Percentiles rank a stretch among this genome's conserved stretches.
Evolutionary conservation across 2,329 filamentous ascomycete genomes (phyloP).

Genomic region (Penicillium sp.): DNA sequence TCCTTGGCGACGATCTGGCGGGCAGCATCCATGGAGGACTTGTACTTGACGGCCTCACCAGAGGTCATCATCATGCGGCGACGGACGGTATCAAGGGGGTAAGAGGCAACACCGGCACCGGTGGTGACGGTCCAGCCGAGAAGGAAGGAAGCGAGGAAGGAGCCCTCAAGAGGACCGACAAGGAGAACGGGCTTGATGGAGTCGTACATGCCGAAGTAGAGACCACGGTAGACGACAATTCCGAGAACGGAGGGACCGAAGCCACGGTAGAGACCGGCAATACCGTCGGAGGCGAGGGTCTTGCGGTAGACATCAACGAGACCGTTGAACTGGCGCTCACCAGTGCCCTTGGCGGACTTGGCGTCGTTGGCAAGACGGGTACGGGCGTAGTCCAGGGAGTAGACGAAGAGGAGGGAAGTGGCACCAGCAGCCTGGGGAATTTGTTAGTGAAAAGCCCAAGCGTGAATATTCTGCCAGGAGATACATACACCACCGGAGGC

Average conservation of each 20-base stretch:
- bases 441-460: conserved; percentile 7
- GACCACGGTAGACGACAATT: conserved; percentile 99
- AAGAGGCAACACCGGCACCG: conserved; percentile 99
- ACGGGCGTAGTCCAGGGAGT: conserved; percentile 99
- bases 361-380: conserved; percentile 99
- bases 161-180: conserved; percentile 84
- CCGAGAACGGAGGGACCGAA: conserved; percentile 99
- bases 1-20: conserved; percentile 94
- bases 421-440: conserved; percentile 78
- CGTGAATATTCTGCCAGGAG: neutral
- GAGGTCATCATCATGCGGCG: conserved; percentile 99
- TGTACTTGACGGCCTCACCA: conserved; percentile 98
- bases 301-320: conserved; percentile 99
- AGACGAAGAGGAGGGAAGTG: conserved; percentile 99
- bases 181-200: conserved; percentile 99
- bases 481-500: conserved; percentile 95
- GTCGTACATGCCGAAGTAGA: conserved; percentile 99
- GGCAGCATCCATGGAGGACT: conserved; percentile 89
- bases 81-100: conserved; percentile 99
- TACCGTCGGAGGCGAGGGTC: conserved; percentile 97
- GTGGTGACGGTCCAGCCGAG: conserved; percentile 99
- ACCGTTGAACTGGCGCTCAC: conserved; percentile 99
- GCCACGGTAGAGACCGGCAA: conserved; percentile 99
- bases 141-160: conserved; percentile 98
- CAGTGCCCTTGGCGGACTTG: conserved; percentile 92